These are phyloP conservation scores for Rosa rugosa DNA, from an alignment of 306 rosid species.

Conservation along the genomic window DNA sequence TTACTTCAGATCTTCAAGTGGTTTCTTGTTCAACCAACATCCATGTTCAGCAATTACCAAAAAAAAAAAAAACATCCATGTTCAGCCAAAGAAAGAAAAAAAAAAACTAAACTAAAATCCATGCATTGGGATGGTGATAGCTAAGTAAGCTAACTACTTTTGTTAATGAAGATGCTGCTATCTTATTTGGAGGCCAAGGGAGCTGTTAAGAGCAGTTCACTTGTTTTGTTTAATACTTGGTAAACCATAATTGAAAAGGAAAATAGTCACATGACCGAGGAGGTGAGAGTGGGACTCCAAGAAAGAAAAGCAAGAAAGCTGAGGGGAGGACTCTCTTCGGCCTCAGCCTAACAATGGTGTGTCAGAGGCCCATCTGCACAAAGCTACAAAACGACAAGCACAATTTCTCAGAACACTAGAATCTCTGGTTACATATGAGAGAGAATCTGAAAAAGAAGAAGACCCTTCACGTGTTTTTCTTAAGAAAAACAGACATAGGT, in stretches of 20 bases:
- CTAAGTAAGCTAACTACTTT: neutral
- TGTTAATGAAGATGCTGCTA: slow-evolving; percentile 5
- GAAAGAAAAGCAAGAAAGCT: slow-evolving; percentile 9
- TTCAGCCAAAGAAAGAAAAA: neutral
- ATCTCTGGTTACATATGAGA: slow-evolving; percentile 6
- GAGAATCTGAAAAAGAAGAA: slow-evolving; percentile 1
- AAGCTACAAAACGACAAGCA: slow-evolving; percentile 20
- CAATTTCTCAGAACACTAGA: neutral
- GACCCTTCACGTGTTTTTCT: slow-evolving; percentile 1
- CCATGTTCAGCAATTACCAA: neutral
- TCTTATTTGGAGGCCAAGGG: neutral
- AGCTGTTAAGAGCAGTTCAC: neutral
- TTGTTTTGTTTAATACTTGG: neutral
- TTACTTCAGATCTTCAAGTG: too few species aligned
- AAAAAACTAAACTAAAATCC: neutral
- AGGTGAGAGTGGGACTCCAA: neutral
- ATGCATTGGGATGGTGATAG: neutral
- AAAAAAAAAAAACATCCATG: neutral
- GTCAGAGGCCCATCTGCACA: slow-evolving; percentile 25
- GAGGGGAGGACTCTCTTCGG: neutral
- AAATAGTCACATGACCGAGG: neutral
- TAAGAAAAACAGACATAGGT: neutral
- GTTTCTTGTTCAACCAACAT: neutral
- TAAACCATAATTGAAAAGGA: neutral
- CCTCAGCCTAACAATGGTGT: slow-evolving; percentile 4